A percentile compares a stretch with the other conserved stretches of the same genome.
Evolutionary conservation across 2,329 filamentous ascomycete genomes (phyloP).

Genomic region (Stachybotrys elegans): DNA sequence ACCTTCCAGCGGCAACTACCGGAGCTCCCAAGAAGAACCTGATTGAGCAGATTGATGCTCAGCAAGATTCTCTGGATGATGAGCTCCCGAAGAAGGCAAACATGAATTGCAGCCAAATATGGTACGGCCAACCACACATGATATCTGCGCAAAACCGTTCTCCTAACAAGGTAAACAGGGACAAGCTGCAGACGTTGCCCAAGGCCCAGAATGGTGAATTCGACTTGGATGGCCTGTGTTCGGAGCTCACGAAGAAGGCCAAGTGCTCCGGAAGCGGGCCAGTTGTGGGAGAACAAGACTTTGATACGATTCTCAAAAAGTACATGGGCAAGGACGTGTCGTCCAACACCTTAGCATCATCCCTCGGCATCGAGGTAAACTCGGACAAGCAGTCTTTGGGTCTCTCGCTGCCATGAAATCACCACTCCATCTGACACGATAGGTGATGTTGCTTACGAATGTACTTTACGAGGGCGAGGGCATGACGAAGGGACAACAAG

Average conservation of each 20-base stretch:
- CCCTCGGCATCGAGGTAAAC: constrained; percentile 56
- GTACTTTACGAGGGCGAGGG: no score
- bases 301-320: constrained; percentile 70
- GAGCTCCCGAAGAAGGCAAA: constrained; percentile 53
- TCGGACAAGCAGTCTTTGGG: constrained; percentile 8
- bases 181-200: constrained; percentile 80
- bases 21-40: constrained; percentile 59
- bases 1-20: constrained; percentile 48
- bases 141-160: no score
- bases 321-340: constrained; percentile 46
- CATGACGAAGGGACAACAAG: no score
- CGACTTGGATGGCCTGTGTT: constrained; percentile 88
- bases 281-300: constrained; percentile 83
- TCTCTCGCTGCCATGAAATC: no score
- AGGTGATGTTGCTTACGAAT: no score
- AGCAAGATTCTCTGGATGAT: constrained; percentile 66
- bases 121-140: no score
- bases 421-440: no score
- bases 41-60: constrained; percentile 71
- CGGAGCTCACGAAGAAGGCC: constrained; percentile 89
- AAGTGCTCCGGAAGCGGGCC: constrained; percentile 90
- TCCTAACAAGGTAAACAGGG: constrained; percentile 54
- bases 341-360: constrained; percentile 25
- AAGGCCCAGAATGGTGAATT: constrained; percentile 88
- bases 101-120: constrained; percentile 86